Base-by-base conservation (phyloP, 2,329 filamentous ascomycete genomes). In the Colletotrichum phormii region DNA sequence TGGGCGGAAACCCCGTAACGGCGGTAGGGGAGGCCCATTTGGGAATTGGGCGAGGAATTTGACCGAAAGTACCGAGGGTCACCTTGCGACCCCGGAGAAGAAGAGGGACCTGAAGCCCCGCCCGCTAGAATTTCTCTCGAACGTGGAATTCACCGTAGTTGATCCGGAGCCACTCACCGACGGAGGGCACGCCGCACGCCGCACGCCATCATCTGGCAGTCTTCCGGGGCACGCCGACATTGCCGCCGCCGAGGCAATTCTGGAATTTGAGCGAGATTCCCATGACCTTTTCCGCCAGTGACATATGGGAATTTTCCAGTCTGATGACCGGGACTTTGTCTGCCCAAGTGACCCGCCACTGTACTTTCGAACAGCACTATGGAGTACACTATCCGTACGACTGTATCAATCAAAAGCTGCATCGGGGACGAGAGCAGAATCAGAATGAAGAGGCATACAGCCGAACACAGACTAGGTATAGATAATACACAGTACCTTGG, bases 41-140 rank as follows among this genome's bases (percentile, higher is more conserved):
- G 22, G 42, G 33, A 49, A 54, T 55, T 62, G 49, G 58, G 69
- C 69, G 58, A 68, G 53, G 58, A 63, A 68, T 72, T 72, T 68
- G 69, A 60, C 69, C 69, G 58, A 71, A 58, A 67, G 42, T 46
- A 63, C 64, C 69, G 69, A 63, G 37, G 51, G 53, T 57, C 64
- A 58, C 64, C 69, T 68, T 46, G 69, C 51, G 46, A 42, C 22
- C 53, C 46, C 55, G 58, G 53, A 67, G 59, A 67, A 54, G 46
- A 54, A 46, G 26, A 29, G 4, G 67, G 49, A 42, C 37, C 13
- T 42, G 37, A 42, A 2, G 37, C 12, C 58, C 64, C 68, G 63
- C 63, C 55, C 31, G 53, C 22, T 33, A 53, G 37, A 37, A 63
- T 54, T 24, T 37, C 46, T 55, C 22, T 61, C 49, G 42, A n/a